Conservation (phyloP, 2,329 filamentous ascomycete genomes). For the Alternaria sp. region DNA sequence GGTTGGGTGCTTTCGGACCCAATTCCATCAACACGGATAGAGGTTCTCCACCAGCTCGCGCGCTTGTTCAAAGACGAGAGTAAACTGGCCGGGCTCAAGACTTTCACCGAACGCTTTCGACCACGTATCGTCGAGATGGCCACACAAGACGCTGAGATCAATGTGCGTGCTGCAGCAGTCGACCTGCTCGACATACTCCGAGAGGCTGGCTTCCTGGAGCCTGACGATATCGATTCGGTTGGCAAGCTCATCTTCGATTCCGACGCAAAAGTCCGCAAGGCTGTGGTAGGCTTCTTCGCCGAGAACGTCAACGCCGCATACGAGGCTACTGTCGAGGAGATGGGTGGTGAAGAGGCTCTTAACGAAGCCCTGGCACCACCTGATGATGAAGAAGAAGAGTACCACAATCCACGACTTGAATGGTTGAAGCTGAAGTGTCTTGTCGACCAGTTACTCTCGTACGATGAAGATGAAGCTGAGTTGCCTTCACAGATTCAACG, state of each 20-base stretch:
- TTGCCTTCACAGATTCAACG: conserved; percentile 60
- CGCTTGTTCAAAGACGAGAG: conserved; percentile 82
- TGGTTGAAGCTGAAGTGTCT: conserved; percentile 95
- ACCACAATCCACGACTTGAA: conserved; percentile 76
- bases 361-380: conserved; percentile 76
- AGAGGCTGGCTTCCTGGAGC: conserved; percentile 85
- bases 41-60: conserved; percentile 84
- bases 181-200: conserved; percentile 83
- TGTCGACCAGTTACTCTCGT: conserved; percentile 81
- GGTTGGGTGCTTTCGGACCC: conserved; percentile 95
- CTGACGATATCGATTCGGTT: conserved; percentile 87
- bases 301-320: conserved; percentile 86
- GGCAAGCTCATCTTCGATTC: conserved; percentile 90
- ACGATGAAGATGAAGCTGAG: conserved; percentile 74
- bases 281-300: conserved; percentile 89
- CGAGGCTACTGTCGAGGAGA: conserved; percentile 80
- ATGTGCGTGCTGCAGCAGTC: conserved; percentile 81
- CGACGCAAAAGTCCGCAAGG: conserved; percentile 84
- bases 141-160: conserved; percentile 81
- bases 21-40: conserved; percentile 76
- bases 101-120: conserved; percentile 93
- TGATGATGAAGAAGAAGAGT: conserved; percentile 77
- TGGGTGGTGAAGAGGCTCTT: conserved; percentile 80
- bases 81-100: conserved; percentile 78
- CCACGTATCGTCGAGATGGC: conserved; percentile 92